phyloP scores from a whole-genome alignment of 345 rosid genomes.

The Ricinus communis region DNA sequence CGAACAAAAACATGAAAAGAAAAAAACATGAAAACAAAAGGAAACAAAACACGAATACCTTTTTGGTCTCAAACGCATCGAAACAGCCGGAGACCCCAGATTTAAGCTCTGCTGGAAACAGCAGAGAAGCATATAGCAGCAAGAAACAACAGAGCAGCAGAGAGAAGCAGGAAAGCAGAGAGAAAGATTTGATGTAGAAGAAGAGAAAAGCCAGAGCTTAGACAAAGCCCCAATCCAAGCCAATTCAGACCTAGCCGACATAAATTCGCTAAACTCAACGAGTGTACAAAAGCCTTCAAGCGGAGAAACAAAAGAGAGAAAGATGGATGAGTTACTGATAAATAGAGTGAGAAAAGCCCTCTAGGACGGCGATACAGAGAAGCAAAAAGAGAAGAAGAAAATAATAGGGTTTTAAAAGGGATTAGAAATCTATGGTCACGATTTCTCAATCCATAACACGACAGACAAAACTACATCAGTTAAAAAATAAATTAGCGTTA shows the following conservation, averaged over 20 bases:
- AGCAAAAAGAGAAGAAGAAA: neutral
- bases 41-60: slow-evolving; percentile 40
- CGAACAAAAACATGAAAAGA: neutral
- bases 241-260: slow-evolving; percentile 85
- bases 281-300: neutral
- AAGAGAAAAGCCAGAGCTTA: slow-evolving; percentile 48
- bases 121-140: slow-evolving; percentile 43
- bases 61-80: slow-evolving; percentile 77
- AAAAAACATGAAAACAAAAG: neutral
- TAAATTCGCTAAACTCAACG: slow-evolving; percentile 48
- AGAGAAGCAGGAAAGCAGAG: slow-evolving; percentile 13
- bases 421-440: slow-evolving; percentile 70
- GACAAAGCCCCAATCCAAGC: slow-evolving; percentile 67
- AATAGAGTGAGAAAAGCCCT: slow-evolving; percentile 3
- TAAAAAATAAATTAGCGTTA: slow-evolving; percentile 4
- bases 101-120: slow-evolving; percentile 45
- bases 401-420: slow-evolving; percentile 18
- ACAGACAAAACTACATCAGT: slow-evolving; percentile 32
- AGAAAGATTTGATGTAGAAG: slow-evolving; percentile 9
- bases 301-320: neutral
- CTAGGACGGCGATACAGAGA: neutral
- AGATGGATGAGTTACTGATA: neutral
- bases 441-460: slow-evolving; percentile 33
- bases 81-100: slow-evolving; percentile 49
- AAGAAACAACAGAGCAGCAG: slow-evolving; percentile 4